phyloP scores from a whole-genome alignment of 257 asterid species.

The Lavandula angustifolia region DNA sequence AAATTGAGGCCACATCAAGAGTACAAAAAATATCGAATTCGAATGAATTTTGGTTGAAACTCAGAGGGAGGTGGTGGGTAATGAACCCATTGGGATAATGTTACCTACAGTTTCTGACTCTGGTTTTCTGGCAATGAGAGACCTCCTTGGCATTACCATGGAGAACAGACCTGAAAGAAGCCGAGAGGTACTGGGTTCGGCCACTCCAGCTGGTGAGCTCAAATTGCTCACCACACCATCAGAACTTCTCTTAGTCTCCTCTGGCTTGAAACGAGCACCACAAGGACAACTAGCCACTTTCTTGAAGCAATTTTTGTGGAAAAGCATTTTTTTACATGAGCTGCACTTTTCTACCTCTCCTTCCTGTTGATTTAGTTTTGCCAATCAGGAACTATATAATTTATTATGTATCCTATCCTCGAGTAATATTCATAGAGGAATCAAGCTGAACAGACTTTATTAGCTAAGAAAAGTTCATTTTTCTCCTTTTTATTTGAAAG shows the following conservation, averaged over 20 bases:
- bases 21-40: no score
- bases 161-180: slow-evolving; percentile 65
- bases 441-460: not conserved
- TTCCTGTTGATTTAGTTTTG: slow-evolving; percentile 54
- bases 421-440: not conserved
- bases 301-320: slow-evolving; percentile 77
- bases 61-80: slow-evolving; percentile 67
- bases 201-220: slow-evolving; percentile 33
- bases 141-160: slow-evolving; percentile 52
- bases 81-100: slow-evolving; percentile 73
- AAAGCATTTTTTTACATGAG: slow-evolving; percentile 65
- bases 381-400: slow-evolving; percentile 20
- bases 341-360: slow-evolving; percentile 78
- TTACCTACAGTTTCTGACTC: slow-evolving; percentile 41
- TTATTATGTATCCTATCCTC: not conserved
- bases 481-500: not conserved
- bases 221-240: slow-evolving; percentile 27
- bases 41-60: no score
- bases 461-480: slow-evolving; percentile 6
- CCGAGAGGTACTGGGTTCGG: slow-evolving; percentile 50
- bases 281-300: slow-evolving; percentile 68
- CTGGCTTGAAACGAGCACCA: slow-evolving; percentile 51
- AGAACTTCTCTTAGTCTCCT: slow-evolving; percentile 37
- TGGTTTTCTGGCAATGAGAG: slow-evolving; percentile 39
- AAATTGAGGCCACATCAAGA: slow-evolving; percentile 25